Evolutionary conservation across 345 rosid genomes (phyloP).

Genomic region (Acer yangbiense): DNA sequence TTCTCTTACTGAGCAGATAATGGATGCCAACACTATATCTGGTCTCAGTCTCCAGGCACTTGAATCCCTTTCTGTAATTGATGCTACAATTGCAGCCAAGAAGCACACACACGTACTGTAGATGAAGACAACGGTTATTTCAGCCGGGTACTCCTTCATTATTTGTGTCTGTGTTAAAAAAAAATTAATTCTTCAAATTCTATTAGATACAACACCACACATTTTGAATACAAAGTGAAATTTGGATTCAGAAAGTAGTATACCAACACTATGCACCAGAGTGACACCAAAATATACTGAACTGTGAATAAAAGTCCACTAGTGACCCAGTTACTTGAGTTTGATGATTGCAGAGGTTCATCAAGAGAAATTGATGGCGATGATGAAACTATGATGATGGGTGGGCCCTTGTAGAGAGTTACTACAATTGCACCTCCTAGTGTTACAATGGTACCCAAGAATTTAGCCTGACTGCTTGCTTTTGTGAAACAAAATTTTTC

Average conservation of each 20-base stretch:
- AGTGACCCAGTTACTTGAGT: constrained; percentile 54
- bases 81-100: constrained; percentile 56
- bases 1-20: constrained; percentile 72
- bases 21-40: constrained; percentile 57
- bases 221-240: not conserved
- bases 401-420: constrained; percentile 75
- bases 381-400: constrained; percentile 34
- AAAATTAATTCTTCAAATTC: not conserved
- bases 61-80: constrained; percentile 49
- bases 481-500: constrained; percentile 59
- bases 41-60: constrained; percentile 66
- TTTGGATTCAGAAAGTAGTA: not conserved
- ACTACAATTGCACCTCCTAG: constrained; percentile 74
- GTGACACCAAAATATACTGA: constrained; percentile 61
- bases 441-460: constrained; percentile 77
- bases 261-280: constrained; percentile 94
- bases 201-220: not conserved
- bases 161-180: constrained; percentile 55
- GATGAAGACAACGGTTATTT: constrained; percentile 69
- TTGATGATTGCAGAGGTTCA: constrained; percentile 40
- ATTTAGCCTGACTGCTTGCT: constrained; percentile 73
- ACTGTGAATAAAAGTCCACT: constrained; percentile 75
- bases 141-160: constrained; percentile 85
- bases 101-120: constrained; percentile 71
- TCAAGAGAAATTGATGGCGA: constrained; percentile 34